Conservation (phyloP, 768 basidiomycete genomes). For the Suillus ampliporus region DNA sequence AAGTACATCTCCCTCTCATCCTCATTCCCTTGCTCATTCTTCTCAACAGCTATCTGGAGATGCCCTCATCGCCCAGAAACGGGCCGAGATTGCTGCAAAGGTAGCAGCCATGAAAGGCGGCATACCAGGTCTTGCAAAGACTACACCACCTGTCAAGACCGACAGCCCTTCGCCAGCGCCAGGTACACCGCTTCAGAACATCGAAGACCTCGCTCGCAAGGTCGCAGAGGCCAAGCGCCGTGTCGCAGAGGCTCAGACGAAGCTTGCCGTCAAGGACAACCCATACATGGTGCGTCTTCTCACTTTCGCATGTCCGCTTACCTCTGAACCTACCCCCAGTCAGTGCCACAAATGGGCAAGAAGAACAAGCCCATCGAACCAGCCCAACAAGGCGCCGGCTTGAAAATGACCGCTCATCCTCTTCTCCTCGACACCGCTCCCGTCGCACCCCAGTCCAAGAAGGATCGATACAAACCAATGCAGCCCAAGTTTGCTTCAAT, state of each 20-base stretch:
- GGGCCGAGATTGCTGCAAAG: constrained; percentile 86
- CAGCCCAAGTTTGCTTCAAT: constrained; percentile 98
- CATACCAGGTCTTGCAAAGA: constrained; percentile 36
- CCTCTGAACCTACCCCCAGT: constrained; percentile 37
- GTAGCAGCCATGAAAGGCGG: constrained; percentile 73
- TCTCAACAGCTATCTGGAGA: constrained; percentile 51
- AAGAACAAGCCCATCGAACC: constrained; percentile 62
- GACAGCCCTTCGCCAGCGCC: constrained; percentile 44
- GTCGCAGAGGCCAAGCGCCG: constrained; percentile 88
- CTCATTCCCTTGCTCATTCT: constrained; percentile 6
- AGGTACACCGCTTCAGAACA: constrained; percentile 46
- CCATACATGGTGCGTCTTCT: constrained; percentile 79
- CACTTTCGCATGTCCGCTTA: not conserved
- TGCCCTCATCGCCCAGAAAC: constrained; percentile 81
- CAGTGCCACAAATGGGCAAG: constrained; percentile 59
- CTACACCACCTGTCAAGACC: constrained; percentile 10
- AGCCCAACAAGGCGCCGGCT: constrained; percentile 77
- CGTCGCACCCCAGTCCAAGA: constrained; percentile 69
- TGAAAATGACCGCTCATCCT: constrained; percentile 92
- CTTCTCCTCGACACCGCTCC: constrained; percentile 70
- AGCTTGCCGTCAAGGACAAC: constrained; percentile 77
- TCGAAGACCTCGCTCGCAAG: constrained; percentile 69
- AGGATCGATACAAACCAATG: constrained; percentile 97
- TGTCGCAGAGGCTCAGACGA: constrained; percentile 82
- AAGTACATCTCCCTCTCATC: constrained; percentile 31